A percentile compares a stretch with the other conserved stretches of the same genome.
These are phyloP conservation scores for Phytophthora megakarya DNA, from an alignment of 352 stramenopile genomes.

Conservation along the genomic window DNA sequence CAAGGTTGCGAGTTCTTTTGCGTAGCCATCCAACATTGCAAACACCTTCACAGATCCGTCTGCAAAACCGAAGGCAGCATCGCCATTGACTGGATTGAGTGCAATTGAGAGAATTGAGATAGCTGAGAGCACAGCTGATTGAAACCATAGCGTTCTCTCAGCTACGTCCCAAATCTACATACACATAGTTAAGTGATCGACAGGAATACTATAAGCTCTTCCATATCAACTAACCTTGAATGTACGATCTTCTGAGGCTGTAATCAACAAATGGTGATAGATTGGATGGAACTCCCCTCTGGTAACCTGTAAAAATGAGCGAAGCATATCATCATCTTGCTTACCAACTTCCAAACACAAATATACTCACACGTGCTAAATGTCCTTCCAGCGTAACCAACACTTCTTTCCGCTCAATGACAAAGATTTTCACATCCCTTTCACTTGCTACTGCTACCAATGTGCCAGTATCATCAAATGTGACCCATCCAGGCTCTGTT, in stretches of 20 bases:
- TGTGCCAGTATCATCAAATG: conserved; percentile 70
- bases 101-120: conserved; percentile 73
- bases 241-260: conserved; percentile 79
- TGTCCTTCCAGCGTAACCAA: conserved; percentile 77
- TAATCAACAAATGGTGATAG: conserved; percentile 69
- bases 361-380: conserved; percentile 48
- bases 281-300: conserved; percentile 76
- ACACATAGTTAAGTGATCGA: neutral
- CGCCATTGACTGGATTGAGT: conserved; percentile 65
- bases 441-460: conserved; percentile 61
- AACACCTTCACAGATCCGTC: conserved; percentile 74
- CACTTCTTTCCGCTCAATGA: conserved; percentile 57
- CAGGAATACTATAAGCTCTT: neutral
- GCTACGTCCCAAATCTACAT: conserved; percentile 80
- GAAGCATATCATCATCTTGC: neutral
- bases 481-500: conserved; percentile 48
- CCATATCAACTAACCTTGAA: conserved; percentile 60
- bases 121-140: conserved; percentile 78
- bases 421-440: conserved; percentile 57
- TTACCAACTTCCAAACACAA: neutral
- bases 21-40: conserved; percentile 51
- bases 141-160: conserved; percentile 64
- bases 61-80: conserved; percentile 71
- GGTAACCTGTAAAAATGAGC: conserved; percentile 51
- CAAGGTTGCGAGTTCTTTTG: conserved; percentile 55